Base-by-base conservation (phyloP, 345 rosid genomes). In the Salix dunnii region DNA sequence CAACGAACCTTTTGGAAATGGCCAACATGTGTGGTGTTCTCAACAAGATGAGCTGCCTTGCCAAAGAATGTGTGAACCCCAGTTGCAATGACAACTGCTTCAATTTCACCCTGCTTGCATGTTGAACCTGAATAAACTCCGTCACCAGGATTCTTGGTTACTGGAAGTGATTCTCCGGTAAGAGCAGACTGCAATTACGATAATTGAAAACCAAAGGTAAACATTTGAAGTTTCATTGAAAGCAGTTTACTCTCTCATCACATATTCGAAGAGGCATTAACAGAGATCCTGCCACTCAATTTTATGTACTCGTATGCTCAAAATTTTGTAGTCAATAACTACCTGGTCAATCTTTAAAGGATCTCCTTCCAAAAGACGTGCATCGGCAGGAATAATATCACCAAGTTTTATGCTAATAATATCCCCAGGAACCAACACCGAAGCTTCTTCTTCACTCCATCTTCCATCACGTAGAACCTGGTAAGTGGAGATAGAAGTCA, bases 341-440 rank as follows among this genome's bases (percentile, higher is more conserved):
- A 85, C 91, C 86, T 83, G 93, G 64, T 91, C 93, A 43, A 91
- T 86, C 80, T 90, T 91, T 42, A 90, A 76, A 65, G 96, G 92
- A 77, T 92, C 96, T 64, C 97, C 97, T 81, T 87, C 91, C 12
- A 91, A 82, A 60, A 92, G 90, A 63, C 91, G 89, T 27, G 91
- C 94, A 85, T 90, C 91, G 27, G 96, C 92, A 1, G 96, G 96
- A 65, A 90, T 84, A 63, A 90, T 91, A 65, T 88, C 89, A 27
- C 94, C 94, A 46, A 76, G 79, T 66, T 86, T 86, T 67, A 86
- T 77, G 27, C 83, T 81, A 25, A 83, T 25, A 30, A 81, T 81
- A 79, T 92, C 94, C 42, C 94, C 92, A 46, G 96, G 96, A 73
- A 93, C 96, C 87, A 91, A 81, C 14, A 83, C 83, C 2, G 89